Evolutionary conservation across 179 eudicot genomes (phyloP).

Genomic region (Heliamphora ciliata): DNA sequence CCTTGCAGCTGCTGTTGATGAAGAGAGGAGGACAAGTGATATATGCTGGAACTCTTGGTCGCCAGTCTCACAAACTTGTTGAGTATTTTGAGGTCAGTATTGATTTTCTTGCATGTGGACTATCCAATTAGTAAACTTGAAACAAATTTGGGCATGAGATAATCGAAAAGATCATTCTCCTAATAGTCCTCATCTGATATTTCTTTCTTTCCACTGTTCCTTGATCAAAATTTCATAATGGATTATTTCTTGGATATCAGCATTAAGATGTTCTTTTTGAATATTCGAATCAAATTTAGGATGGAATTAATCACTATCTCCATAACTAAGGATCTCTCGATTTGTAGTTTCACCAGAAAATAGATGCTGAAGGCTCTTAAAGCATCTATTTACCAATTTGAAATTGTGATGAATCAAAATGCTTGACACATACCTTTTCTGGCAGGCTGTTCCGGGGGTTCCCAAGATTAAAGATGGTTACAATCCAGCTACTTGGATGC

Average conservation of each 20-base stretch:
- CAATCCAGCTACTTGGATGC: conserved; percentile 86
- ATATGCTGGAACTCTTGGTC: conserved; percentile 65
- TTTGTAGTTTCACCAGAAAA: too few relatives aligned
- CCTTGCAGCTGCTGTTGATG: conserved; percentile 56
- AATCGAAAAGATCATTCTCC: conserved; percentile 17
- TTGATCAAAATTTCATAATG: too few relatives aligned
- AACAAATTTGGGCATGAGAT: conserved; percentile 39
- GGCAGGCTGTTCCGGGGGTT: conserved; percentile 58
- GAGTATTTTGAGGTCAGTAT: conserved; percentile 63
- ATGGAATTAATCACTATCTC: too few relatives aligned
- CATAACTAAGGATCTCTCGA: too few relatives aligned
- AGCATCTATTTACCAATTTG: conserved; percentile 17
- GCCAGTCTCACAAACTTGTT: conserved; percentile 41
- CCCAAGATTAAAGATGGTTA: conserved; percentile 52
- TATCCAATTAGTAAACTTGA: conserved; percentile 7
- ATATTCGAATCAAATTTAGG: too few relatives aligned
- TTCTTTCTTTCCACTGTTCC: too few relatives aligned
- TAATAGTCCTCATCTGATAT: too few relatives aligned
- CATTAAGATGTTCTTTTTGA: too few relatives aligned
- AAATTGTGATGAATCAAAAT: conserved; percentile 13
- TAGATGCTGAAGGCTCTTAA: too few relatives aligned
- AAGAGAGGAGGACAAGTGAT: conserved; percentile 81
- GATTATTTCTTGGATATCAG: too few relatives aligned
- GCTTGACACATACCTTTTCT: conserved; percentile 2
- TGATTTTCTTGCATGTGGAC: neutral